Evolutionary conservation across 768 basidiomycete genomes (phyloP).

Genomic region (Boletus rubescentipes): DNA sequence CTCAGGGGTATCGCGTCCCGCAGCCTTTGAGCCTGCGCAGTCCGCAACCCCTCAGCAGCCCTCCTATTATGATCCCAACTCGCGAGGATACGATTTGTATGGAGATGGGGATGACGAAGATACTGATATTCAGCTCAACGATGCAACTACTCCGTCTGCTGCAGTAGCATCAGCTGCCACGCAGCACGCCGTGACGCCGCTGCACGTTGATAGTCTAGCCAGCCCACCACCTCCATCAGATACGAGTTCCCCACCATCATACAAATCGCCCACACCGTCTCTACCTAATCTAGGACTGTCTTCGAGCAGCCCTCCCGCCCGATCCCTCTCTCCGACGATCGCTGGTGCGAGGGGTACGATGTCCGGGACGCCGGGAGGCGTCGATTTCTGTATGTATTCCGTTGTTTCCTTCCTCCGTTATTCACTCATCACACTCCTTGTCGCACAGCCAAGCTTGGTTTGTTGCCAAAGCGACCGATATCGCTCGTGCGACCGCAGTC

Average conservation of each 20-base stretch:
- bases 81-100: conserved; percentile 30
- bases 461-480: conserved; percentile 74
- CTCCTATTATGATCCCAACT: conserved; percentile 39
- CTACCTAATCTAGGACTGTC: neutral
- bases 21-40: neutral
- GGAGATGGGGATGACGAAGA: conserved; percentile 16
- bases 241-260: conserved; percentile 3
- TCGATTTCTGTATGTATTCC: conserved; percentile 34
- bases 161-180: neutral
- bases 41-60: conserved; percentile 16
- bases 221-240: neutral
- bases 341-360: conserved; percentile 9
- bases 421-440: neutral
- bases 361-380: conserved; percentile 14
- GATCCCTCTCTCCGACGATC: conserved; percentile 13
- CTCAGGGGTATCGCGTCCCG: conserved; percentile 5
- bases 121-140: conserved; percentile 14
- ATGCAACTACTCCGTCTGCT: neutral
- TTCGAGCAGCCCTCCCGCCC: neutral
- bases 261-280: conserved; percentile 6
- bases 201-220: neutral
- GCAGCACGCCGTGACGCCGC: neutral
- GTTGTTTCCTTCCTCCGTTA: no score
- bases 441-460: conserved; percentile 57
- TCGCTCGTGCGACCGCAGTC: conserved; percentile 42